phyloP scores from a whole-genome alignment of 495 filamentous ascomycete species.

The Aspergillus olivimuriae region DNA sequence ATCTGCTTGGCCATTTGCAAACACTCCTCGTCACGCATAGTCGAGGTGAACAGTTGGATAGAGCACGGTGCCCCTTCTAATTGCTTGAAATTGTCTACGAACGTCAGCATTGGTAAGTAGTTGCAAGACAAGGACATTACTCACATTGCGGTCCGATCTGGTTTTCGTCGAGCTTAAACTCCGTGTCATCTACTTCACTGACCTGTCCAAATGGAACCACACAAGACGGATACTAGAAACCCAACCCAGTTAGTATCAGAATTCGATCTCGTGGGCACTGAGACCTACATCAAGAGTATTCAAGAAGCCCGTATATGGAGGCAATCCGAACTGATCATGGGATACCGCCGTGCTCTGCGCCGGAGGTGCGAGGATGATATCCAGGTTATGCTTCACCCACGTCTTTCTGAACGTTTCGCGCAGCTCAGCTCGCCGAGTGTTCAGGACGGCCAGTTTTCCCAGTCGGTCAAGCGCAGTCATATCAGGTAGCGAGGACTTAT shows the following conservation, averaged over 20 bases:
- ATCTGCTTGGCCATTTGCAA: constrained; percentile 19
- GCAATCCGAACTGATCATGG: constrained; percentile 40
- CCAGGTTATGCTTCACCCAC: constrained; percentile 27
- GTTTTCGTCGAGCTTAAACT: constrained; percentile 8
- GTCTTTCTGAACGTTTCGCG: constrained; percentile 25
- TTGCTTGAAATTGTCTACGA: constrained; percentile 12
- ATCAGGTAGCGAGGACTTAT: constrained; percentile 6
- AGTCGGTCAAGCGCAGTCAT: constrained; percentile 10
- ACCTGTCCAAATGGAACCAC: constrained; percentile 24
- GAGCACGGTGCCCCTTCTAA: constrained; percentile 17
- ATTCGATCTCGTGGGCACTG: too few relatives aligned
- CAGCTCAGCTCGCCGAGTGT: constrained; percentile 12
- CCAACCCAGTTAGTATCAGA: not conserved
- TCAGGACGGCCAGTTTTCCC: constrained; percentile 14
- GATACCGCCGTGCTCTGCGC: constrained; percentile 36
- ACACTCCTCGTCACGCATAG: constrained; percentile 22
- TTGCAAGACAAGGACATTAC: too few relatives aligned
- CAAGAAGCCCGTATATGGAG: constrained; percentile 35
- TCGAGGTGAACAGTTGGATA: constrained; percentile 19
- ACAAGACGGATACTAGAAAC: constrained; percentile 25
- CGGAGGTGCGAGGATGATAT: constrained; percentile 34
- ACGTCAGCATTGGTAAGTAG: too few relatives aligned
- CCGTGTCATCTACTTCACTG: constrained; percentile 6
- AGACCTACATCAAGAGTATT: constrained; percentile 40
- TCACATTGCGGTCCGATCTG: constrained; percentile 14